Evolutionary conservation across 352 stramenopile genomes (phyloP).

Genomic region (Phytophthora kernoviae): DNA sequence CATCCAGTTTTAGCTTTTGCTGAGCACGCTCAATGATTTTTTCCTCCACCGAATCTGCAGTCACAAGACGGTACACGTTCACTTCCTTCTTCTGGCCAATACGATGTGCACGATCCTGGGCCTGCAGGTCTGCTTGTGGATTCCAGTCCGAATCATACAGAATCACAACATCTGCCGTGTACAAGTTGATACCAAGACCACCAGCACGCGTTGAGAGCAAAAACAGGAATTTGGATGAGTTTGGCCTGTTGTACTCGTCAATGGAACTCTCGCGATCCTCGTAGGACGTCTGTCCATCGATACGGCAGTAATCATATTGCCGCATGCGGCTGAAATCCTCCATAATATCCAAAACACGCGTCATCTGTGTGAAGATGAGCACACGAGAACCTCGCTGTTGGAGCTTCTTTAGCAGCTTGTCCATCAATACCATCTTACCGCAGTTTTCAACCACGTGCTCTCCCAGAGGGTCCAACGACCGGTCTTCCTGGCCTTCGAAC

Average conservation of each 20-base stretch:
- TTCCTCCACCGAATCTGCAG: constrained; percentile 97
- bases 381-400: constrained; percentile 89
- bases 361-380: constrained; percentile 95
- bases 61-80: constrained; percentile 95
- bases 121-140: constrained; percentile 96
- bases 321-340: constrained; percentile 97
- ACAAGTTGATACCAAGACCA: constrained; percentile 98
- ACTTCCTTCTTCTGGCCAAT: constrained; percentile 99
- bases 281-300: constrained; percentile 89
- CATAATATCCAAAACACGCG: constrained; percentile 93
- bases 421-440: constrained; percentile 97
- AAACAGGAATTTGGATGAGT: constrained; percentile 98
- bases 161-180: constrained; percentile 99
- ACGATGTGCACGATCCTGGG: constrained; percentile 95
- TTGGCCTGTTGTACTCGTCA: constrained; percentile 95
- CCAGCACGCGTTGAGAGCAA: constrained; percentile 97
- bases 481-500: constrained; percentile 96
- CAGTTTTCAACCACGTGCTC: constrained; percentile 98
- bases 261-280: constrained; percentile 86
- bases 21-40: constrained; percentile 98
- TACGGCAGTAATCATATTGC: constrained; percentile 88
- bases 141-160: constrained; percentile 99
- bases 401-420: constrained; percentile 92
- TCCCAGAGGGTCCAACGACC: constrained; percentile 92
- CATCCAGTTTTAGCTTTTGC: constrained; percentile 95